Evolutionary conservation across 768 basidiomycete species (phyloP), one percentile per base, ranked within the genome.

Genomic region (Neoboletus subvelutipes): DNA sequence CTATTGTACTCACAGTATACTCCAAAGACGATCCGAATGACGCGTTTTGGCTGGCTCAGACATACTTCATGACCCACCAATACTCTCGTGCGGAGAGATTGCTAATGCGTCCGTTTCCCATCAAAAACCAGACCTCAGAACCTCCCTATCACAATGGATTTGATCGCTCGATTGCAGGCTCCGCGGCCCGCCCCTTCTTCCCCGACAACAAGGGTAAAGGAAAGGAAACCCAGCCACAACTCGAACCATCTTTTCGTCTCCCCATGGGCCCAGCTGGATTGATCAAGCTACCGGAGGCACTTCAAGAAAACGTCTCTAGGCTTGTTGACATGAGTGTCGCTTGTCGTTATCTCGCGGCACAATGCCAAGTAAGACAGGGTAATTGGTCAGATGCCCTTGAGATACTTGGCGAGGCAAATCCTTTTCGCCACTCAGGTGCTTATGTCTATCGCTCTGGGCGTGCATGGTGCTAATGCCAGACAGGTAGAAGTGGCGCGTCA

Each of bases 31-130:
- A 98, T 66, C 88, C 94, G 31, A 97, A 98, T 69, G 97, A 99
- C 73, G 97, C 94, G 13, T 98, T 99, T 74, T 99, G 97, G 97
- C 84, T 99, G 22, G 95, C 97, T 3, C 97, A 99, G 71, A 93
- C 91, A 0, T 94, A 94, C 73, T 99, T 98, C 71, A 89, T 95
- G 78, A 94, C 90, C 3, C 87, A 95, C 64, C 92, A 97, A 58
- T 98, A 96, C 73, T 87, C 93, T 9, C 90, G 95, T 46, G 95
- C 97, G 11, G 94, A 98, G 71, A 84, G 88, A 45, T 78, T 99
- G 28, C 81, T 99, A 45, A 94, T 88, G 2, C 83, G 92, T n/a
- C 91, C 92, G 0, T 92, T 96, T 67, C 81, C 87, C 7, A 80
- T 79, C 10, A 69, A 78, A 34, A 76, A 77, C 5, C 78, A 80